Percentiles rank a stretch among this genome's conserved stretches.
Conservation (phyloP, 257 asterid genomes). For the Gentiana macrophylla region DNA sequence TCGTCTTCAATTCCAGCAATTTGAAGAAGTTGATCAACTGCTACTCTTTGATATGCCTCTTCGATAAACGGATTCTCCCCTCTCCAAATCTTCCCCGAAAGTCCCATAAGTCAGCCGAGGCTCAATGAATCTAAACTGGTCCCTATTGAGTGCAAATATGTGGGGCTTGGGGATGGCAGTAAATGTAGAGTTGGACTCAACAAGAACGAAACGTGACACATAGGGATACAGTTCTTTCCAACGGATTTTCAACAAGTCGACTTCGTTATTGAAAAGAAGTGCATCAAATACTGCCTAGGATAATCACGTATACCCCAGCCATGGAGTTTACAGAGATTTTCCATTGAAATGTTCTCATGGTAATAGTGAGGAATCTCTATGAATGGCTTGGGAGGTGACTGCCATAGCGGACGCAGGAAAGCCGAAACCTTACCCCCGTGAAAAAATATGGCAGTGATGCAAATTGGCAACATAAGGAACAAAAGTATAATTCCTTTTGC, state of each 20-base stretch:
- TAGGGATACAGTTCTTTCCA: constrained; percentile 83
- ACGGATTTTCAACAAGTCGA: constrained; percentile 59
- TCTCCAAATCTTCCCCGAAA: constrained; percentile 47
- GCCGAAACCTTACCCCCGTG: constrained; percentile 78
- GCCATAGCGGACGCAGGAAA: constrained; percentile 81
- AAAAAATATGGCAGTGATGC: constrained; percentile 31
- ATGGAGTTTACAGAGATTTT: constrained; percentile 66
- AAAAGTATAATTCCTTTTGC: constrained; percentile 40
- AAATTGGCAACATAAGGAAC: constrained; percentile 45
- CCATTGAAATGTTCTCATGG: constrained; percentile 66
- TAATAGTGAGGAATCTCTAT: constrained; percentile 65
- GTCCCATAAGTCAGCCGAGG: constrained; percentile 61
- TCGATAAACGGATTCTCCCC: constrained; percentile 83
- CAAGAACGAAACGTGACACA: constrained; percentile 64
- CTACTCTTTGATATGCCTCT: constrained; percentile 73
- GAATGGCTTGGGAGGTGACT: constrained; percentile 75
- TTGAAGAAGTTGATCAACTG: constrained; percentile 58
- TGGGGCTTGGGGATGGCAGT: constrained; percentile 70
- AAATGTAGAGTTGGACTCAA: constrained; percentile 79
- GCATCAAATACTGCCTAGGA: constrained; percentile 86
- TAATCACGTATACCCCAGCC: constrained; percentile 79
- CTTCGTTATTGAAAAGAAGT: constrained; percentile 68
- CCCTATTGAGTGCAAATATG: constrained; percentile 38
- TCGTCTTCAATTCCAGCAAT: constrained; percentile 81
- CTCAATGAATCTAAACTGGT: constrained; percentile 55